These are phyloP conservation scores for Fonsecaea nubica DNA, from an alignment of 2,329 filamentous ascomycete genomes.

Conservation along the genomic window DNA sequence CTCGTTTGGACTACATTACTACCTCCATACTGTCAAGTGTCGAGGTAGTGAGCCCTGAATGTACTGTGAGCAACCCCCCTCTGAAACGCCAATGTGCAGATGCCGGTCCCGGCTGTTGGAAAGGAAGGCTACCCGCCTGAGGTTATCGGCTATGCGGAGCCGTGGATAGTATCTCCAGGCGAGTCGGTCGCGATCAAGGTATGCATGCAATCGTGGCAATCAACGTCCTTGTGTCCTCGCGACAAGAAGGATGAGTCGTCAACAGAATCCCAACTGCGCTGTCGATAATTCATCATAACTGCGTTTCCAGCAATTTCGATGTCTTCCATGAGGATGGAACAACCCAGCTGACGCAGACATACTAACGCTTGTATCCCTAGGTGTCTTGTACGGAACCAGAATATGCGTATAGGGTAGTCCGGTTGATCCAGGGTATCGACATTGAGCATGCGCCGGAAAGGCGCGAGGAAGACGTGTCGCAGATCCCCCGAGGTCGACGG, in stretches of 20 bases:
- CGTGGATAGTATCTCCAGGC: conserved; percentile 26
- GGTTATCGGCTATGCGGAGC: conserved; percentile 29
- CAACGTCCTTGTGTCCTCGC: no score
- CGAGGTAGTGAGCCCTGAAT: no score
- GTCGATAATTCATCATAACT: neutral
- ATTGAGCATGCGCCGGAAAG: conserved; percentile 22
- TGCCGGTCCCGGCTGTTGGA: no score
- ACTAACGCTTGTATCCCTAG: neutral
- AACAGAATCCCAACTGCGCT: no score
- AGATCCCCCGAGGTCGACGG: conserved; percentile 17
- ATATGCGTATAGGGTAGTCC: conserved; percentile 23
- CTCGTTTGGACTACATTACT: no score
- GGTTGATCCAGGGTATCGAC: conserved; percentile 31
- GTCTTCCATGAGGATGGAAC: no score
- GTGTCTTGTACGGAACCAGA: conserved; percentile 31
- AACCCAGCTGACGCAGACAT: no score
- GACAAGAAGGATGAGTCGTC: no score
- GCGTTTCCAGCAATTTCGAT: neutral
- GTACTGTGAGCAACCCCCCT: no score
- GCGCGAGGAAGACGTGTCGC: conserved; percentile 12
- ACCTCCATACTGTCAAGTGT: no score
- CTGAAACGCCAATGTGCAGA: no score
- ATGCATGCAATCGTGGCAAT: neutral
- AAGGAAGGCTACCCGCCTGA: conserved; percentile 12
- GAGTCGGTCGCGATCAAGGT: conserved; percentile 20